phyloP scores from a whole-genome alignment of 345 rosid genomes.

The Linum usitatissimum region DNA sequence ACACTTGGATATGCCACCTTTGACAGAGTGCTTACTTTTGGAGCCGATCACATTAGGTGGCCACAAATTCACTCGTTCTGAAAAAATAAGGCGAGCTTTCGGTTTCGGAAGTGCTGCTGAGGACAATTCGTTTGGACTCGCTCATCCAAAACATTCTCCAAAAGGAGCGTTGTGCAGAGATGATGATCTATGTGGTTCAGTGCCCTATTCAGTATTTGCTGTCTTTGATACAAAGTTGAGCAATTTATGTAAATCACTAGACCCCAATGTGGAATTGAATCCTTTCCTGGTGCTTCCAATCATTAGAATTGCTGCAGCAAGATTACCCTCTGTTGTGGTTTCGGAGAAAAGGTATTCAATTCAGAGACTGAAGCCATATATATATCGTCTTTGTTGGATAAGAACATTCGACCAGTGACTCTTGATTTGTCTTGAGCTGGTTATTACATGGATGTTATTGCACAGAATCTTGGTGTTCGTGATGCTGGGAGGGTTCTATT shows the following conservation, averaged over 20 bases:
- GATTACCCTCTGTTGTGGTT: constrained; percentile 33
- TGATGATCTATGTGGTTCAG: constrained; percentile 44
- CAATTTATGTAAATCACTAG: constrained; percentile 51
- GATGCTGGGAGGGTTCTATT: constrained; percentile 55
- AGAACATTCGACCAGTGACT: constrained; percentile 34
- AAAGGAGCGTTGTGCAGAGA: constrained; percentile 59
- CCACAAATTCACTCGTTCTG: constrained; percentile 57
- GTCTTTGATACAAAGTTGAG: constrained; percentile 51
- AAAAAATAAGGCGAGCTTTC: constrained; percentile 67
- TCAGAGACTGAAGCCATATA: constrained; percentile 34
- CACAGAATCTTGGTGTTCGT: constrained; percentile 42
- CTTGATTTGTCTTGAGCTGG: constrained; percentile 34
- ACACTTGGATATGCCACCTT: constrained; percentile 48
- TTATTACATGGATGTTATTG: constrained; percentile 71
- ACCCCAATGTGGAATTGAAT: constrained; percentile 52
- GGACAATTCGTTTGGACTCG: constrained; percentile 53
- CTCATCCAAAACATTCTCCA: constrained; percentile 47
- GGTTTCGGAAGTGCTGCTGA: constrained; percentile 51
- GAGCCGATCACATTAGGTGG: constrained; percentile 65
- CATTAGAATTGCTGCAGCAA: constrained; percentile 57
- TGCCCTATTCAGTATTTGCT: constrained; percentile 72
- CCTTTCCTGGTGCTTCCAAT: constrained; percentile 42
- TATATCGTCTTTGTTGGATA: constrained; percentile 40
- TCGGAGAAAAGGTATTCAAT: constrained; percentile 40
- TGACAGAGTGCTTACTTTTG: constrained; percentile 56